Evolutionary conservation across 169 alveolate species (phyloP), one percentile per base, ranked within the genome.

Genomic region (Eimeria tenella): DNA sequence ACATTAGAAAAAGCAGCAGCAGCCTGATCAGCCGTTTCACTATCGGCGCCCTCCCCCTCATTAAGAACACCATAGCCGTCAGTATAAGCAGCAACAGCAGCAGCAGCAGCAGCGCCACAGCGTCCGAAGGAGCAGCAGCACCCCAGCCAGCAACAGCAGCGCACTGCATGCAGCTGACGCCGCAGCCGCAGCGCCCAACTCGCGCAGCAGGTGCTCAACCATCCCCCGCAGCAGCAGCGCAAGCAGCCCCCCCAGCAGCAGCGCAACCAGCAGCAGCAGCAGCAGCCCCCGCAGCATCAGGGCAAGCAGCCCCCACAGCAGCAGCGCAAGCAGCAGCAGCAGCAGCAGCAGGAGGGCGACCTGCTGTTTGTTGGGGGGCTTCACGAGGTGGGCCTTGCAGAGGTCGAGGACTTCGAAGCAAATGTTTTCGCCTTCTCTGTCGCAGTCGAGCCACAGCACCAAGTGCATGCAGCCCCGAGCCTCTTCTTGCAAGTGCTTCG

Each of bases 391-490:
- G 19, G 87, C 21, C 50, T 10, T 71, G 55, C 70, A 98, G 74
- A 95, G 96, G 90, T 95, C 96, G 70, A 98, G 96, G 0, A 99
- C 99, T 96, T 99, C 99, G 96, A 97, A 99, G 96, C 99, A 99
- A 52, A 99, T 99, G 94, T 99, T 99, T 95, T 99, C 99, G 19
- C 99, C 99, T 95, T 99, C 99, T 88, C 99, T 97, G 96, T 99
- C 99, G 94, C 99, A 99, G 96, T 99, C 99, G 31, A 99, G 98
- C 99, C 99, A 99, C 58, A 99, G 98, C 21, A 99, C 98, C 91
- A 98, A 86, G 91, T 96, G 96, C 90, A 96, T 97, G 90, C 98
- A 98, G 89, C 98, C 98, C 83, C 93, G 96, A 11, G 99, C 97
- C 94, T 97, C 98, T 65, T 97, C 96, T 94, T 97, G 97, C 86